Base-by-base conservation (phyloP, 257 asterid genomes). In the Nicotiana tomentosiformis region DNA sequence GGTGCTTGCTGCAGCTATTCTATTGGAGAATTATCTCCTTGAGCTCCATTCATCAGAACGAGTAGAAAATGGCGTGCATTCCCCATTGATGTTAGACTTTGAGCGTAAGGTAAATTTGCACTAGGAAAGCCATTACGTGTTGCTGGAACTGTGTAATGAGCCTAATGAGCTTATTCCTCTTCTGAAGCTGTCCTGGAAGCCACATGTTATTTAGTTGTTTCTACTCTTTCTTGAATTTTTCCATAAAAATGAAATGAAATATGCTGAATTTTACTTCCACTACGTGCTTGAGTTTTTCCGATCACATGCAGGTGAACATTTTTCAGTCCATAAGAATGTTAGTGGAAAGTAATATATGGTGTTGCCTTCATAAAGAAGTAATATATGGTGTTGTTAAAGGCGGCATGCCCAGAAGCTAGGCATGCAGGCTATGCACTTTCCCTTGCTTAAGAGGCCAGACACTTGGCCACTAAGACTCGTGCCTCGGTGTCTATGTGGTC, bases 1-100 rank as follows among this genome's bases (percentile, higher is more conserved):
- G 81, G 98, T 94, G 83, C 99, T 96, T 84, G 92, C 98, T 84
- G 98, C 93, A 77, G 98, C 99, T 85, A 86, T 86, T 89, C 89
- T 84, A 56, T 86, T 96, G 88, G 98, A 96, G 90, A 86, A 81
- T 85, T 82, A 87, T 90, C 93, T 96, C 76, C 80, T 85, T 80
- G 87, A 89, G 83, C 91, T 93, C 72, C 91, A 87, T 87, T 87
- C 87, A 87, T 91, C 94, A 72, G 90, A 93, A 82, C 82, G 87
- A 81, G 67, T 84, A 86, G 92, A 86, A 62, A 88, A 83, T 86
- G 86, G 85, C 57, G 62, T 57, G 53, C 88, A 83, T 80, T 77
- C 60, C 32, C n/a, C 69, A 37, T 56, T 77, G 81, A 81, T 66
- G 83, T 89, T 82, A 77, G 92, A 88, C 84, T 87, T 96, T 83